Evolutionary conservation across 805 yeast species (phyloP).

Genomic region (Blastobotrys chiropterorum): DNA sequence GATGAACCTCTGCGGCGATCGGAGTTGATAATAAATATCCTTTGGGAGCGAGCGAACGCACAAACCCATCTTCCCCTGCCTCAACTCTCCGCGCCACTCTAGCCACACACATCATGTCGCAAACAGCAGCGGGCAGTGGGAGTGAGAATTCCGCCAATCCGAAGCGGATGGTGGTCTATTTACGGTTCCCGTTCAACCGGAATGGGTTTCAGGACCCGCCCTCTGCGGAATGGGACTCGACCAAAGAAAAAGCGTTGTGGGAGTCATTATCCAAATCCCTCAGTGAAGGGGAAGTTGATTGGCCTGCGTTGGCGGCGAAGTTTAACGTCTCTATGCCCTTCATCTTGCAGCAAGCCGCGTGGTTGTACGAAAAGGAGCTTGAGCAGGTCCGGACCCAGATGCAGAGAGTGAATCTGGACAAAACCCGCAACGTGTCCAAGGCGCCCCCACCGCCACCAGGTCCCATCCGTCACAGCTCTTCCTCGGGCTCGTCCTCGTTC

Average conservation of each 20-base stretch:
- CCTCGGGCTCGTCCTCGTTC: background rate
- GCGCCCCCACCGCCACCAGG: background rate
- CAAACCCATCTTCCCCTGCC: background rate
- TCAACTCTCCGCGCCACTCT: background rate
- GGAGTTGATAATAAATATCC: too few relatives aligned
- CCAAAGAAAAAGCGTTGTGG: conserved; percentile 32
- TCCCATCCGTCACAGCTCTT: background rate
- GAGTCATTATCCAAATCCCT: conserved; percentile 29
- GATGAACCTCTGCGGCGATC: too few relatives aligned
- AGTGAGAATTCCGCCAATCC: background rate
- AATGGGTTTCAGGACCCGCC: conserved; percentile 38
- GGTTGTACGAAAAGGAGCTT: conserved; percentile 37
- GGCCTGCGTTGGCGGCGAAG: conserved; percentile 11
- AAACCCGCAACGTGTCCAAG: background rate
- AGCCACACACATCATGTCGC: background rate
- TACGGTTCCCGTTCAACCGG: conserved; percentile 39
- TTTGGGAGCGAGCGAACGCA: background rate
- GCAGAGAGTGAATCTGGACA: conserved; percentile 14
- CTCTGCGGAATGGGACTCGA: conserved; percentile 28
- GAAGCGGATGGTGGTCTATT: conserved; percentile 31
- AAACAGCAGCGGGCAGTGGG: background rate
- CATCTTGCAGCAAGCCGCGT: conserved; percentile 37
- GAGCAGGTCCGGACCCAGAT: conserved; percentile 30
- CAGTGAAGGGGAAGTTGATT: conserved; percentile 29
- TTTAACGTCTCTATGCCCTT: conserved; percentile 34